These are phyloP conservation scores for Fusarium musae DNA, from an alignment of 2,329 filamentous ascomycete species.

Conservation along the genomic window DNA sequence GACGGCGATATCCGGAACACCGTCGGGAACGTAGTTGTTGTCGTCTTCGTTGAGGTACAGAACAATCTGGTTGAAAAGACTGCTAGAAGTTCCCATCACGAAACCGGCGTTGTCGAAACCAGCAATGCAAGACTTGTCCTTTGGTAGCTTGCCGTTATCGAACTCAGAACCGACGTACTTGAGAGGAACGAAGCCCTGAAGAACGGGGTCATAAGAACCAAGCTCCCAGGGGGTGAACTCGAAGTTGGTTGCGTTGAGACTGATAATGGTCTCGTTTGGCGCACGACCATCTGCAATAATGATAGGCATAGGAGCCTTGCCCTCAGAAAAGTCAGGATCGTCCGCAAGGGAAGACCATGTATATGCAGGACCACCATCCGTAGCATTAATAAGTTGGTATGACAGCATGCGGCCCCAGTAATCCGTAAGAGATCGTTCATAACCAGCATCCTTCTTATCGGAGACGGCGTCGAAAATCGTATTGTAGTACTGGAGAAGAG, in stretches of 20 bases:
- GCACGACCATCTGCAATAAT: conserved; percentile 61
- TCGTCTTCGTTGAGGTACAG: conserved; percentile 72
- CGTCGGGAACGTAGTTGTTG: conserved; percentile 61
- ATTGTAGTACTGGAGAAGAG: conserved; percentile 54
- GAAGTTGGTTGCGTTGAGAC: conserved; percentile 69
- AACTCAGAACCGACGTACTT: conserved; percentile 70
- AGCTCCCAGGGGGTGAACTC: conserved; percentile 76
- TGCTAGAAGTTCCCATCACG: conserved; percentile 84
- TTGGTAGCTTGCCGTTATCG: conserved; percentile 57
- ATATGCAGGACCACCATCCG: conserved; percentile 77
- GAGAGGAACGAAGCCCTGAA: conserved; percentile 69
- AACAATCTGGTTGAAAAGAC: conserved; percentile 78
- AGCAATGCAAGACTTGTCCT: conserved; percentile 59
- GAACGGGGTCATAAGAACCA: conserved; percentile 70
- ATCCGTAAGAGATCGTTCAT: conserved; percentile 78
- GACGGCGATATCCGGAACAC: conserved; percentile 55
- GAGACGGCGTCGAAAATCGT: conserved; percentile 50
- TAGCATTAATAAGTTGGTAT: conserved; percentile 84
- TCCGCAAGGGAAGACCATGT: conserved; percentile 79
- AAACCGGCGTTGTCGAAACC: conserved; percentile 86
- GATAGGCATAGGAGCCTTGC: conserved; percentile 60
- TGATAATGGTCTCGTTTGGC: conserved; percentile 56
- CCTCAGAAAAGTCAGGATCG: conserved; percentile 56
- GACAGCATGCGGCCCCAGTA: conserved; percentile 90
- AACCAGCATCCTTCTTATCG: conserved; percentile 55